phyloP scores from a whole-genome alignment of 306 rosid species.

The Dalbergia oliveri region DNA sequence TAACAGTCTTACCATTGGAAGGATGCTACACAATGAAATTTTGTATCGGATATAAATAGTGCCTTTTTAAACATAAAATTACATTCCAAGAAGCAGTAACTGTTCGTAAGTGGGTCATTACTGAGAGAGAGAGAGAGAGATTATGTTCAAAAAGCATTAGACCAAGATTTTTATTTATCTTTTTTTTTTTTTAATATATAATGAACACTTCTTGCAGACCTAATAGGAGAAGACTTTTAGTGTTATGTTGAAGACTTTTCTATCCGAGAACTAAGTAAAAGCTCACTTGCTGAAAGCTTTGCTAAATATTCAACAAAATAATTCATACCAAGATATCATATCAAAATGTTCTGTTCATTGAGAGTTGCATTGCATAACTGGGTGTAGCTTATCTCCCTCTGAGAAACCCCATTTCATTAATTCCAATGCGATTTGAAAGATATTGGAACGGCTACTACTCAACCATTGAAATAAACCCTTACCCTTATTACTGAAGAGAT shows the following conservation, averaged over 20 bases:
- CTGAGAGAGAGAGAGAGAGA: neutral
- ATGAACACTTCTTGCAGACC: neutral
- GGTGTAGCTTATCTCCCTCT: neutral
- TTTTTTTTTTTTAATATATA: neutral
- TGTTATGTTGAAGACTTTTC: neutral
- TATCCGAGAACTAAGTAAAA: neutral
- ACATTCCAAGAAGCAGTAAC: neutral
- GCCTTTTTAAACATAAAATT: neutral
- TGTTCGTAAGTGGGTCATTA: no score
- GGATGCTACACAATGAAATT: neutral
- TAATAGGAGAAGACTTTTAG: neutral
- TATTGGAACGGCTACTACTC: conserved; percentile 12
- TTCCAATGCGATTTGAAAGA: conserved; percentile 16
- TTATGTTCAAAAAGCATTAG: neutral
- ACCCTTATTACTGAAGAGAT: conserved; percentile 51
- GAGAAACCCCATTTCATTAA: conserved; percentile 15
- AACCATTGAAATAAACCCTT: conserved; percentile 34
- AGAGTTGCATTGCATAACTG: neutral
- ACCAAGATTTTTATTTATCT: neutral
- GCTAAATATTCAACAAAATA: neutral
- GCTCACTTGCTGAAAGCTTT: conserved; percentile 11
- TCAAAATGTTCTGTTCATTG: neutral
- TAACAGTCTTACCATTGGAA: neutral
- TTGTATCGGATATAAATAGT: neutral
- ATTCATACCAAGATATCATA: neutral